These are phyloP conservation scores for Xerocomellus dryophilus DNA, from an alignment of 768 basidiomycete species.

Conservation along the genomic window DNA sequence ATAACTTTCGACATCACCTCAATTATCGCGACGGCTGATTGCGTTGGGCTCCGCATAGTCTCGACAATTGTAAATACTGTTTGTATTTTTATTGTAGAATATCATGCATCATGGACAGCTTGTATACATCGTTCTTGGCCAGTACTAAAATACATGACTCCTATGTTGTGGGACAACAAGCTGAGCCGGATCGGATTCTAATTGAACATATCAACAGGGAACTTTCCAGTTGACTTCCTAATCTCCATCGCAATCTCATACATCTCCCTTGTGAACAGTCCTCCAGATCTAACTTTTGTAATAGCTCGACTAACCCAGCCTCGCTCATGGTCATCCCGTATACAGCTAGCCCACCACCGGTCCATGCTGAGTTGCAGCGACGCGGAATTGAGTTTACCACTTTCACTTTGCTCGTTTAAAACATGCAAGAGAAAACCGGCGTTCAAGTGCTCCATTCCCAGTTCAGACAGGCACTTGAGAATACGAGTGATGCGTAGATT, in stretches of 20 bases:
- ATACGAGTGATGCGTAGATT: conserved; percentile 76
- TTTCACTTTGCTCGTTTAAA: conserved; percentile 65
- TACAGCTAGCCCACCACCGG: conserved; percentile 74
- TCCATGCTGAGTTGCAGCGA: conserved; percentile 64
- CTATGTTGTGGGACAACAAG: background rate
- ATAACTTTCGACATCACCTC: background rate
- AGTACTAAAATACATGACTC: background rate
- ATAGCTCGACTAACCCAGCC: conserved; percentile 53
- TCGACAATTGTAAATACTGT: background rate
- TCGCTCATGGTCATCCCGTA: conserved; percentile 59
- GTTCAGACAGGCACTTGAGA: conserved; percentile 68
- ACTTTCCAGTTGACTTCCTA: conserved; percentile 26
- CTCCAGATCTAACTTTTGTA: conserved; percentile 43
- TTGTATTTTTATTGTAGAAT: conserved; percentile 20
- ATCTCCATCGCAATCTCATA: conserved; percentile 50
- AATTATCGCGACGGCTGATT: conserved; percentile 4
- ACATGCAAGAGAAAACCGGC: conserved; percentile 68
- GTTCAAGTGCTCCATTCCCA: conserved; percentile 62
- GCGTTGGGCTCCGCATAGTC: background rate
- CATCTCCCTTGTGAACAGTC: conserved; percentile 53
- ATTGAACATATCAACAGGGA: conserved; percentile 5
- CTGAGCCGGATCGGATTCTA: background rate
- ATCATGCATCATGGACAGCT: background rate
- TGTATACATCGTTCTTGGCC: background rate
- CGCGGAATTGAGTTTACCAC: conserved; percentile 46